Percentiles rank a stretch among this genome's conserved stretches.
Conservation (phyloP, 805 yeast species). For the Schwanniomyces polymorphus region DNA sequence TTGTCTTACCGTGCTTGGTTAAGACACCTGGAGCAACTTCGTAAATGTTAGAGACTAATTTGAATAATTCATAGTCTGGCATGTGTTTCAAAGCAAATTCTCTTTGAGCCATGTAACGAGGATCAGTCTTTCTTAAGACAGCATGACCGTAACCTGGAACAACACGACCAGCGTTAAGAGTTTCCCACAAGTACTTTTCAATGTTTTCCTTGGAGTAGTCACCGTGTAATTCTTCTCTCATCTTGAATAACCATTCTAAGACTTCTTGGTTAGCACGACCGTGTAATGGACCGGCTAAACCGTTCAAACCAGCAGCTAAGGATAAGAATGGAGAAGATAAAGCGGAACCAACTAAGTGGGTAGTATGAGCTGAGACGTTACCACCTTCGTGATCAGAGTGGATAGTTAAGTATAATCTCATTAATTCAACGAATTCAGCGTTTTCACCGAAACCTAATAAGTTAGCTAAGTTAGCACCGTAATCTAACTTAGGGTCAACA, state of each 20-base stretch:
- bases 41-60: constrained; percentile 64
- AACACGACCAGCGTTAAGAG: constrained; percentile 71
- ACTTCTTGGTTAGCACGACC: constrained; percentile 88
- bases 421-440: constrained; percentile 63
- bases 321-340: constrained; percentile 74
- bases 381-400: constrained; percentile 88
- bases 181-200: constrained; percentile 67
- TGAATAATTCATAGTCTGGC: constrained; percentile 62
- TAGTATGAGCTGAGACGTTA: constrained; percentile 78
- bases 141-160: constrained; percentile 92
- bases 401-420: constrained; percentile 70
- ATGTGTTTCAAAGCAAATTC: constrained; percentile 64
- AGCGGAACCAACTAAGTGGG: constrained; percentile 82
- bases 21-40: constrained; percentile 74
- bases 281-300: constrained; percentile 85
- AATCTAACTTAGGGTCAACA: constrained; percentile 57
- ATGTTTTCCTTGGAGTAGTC: constrained; percentile 52
- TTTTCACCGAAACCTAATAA: constrained; percentile 61
- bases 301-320: constrained; percentile 76
- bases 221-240: constrained; percentile 67
- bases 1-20: constrained; percentile 78
- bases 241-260: constrained; percentile 66
- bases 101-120: constrained; percentile 74
- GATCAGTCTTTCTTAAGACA: constrained; percentile 80
- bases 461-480: constrained; percentile 70